phyloP scores from a whole-genome alignment of 176 grass and related monocot genomes.

The Echinochloa phyllopogon region DNA sequence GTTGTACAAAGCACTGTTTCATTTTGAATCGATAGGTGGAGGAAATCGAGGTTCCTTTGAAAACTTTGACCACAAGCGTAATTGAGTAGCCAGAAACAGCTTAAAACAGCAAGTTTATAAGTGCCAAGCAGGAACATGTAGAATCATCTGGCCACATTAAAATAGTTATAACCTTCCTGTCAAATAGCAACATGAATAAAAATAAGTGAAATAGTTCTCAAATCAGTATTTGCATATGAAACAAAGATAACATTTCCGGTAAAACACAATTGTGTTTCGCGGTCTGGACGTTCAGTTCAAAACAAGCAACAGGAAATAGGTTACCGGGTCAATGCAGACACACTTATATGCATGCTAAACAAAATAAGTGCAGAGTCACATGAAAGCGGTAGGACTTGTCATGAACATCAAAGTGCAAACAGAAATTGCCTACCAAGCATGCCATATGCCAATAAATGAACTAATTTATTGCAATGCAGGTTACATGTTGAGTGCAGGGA shows the following conservation, averaged over 20 bases:
- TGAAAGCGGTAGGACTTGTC: not conserved
- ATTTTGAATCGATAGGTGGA: slow-evolving; percentile 52
- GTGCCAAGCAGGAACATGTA: slow-evolving; percentile 66
- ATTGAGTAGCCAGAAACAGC: slow-evolving; percentile 53
- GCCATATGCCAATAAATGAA: not conserved
- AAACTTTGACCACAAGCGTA: slow-evolving; percentile 60
- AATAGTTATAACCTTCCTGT: slow-evolving; percentile 74
- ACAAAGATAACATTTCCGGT: slow-evolving; percentile 16
- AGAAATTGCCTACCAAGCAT: not conserved
- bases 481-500: not conserved
- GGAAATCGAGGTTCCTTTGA: slow-evolving; percentile 38
- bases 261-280: not conserved
- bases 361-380: not conserved
- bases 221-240: slow-evolving; percentile 30
- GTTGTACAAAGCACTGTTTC: slow-evolving; percentile 57
- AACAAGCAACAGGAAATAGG: slow-evolving; percentile 11
- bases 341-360: slow-evolving; percentile 18
- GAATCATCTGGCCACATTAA: slow-evolving; percentile 83
- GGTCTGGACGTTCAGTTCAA: slow-evolving; percentile 5
- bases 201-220: slow-evolving; percentile 60
- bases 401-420: slow-evolving; percentile 11
- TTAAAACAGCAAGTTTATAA: slow-evolving; percentile 68
- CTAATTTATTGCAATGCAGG: not conserved
- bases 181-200: slow-evolving; percentile 65
- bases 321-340: not conserved